Base-by-base conservation (phyloP, 768 basidiomycete genomes). In the Sporobolomyces pararoseus region DNA sequence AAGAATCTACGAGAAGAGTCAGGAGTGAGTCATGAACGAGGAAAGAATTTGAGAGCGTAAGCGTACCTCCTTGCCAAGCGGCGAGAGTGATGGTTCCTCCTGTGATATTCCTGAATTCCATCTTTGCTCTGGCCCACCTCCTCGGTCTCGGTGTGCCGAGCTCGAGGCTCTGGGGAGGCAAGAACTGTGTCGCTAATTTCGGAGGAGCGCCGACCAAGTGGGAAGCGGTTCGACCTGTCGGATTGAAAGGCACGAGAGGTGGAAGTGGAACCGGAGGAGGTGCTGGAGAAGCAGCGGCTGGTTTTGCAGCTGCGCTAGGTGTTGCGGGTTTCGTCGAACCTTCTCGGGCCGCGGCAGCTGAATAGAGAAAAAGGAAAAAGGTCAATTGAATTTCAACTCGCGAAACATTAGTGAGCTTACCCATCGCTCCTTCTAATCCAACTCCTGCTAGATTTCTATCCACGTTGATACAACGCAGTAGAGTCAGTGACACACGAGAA, bases 41-140 rank as follows among this genome's bases (percentile, higher is more conserved):
- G 37, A 29, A 35, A 1, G 37, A 37, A 32, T 2, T 14, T 1
- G 9, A 44, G 14, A 29, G 25, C 23, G 23, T 49, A 0, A 19
- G 3, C 64, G n/a, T 37, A 65, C 64, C 70, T 16, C 70, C 70
- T 27, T 67, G 65, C 70, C 70, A 71, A 27, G 31, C 39, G 37
- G 49, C 25, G 10, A 71, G n/a, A 12, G 9, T 3, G 14, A 71
- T 19, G 4, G 39, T 34, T 12, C 7, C 34, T 9, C 70, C 70
- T 13, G 44, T 47, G 29, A 66, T 29, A 17, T 57, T 53, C 49
- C 27, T 58, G 27, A 71, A 58, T 16, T 34, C 65, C 23, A 59
- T 55, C 42, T 16, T 29, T 3, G 47, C 49, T 29, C 57, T 62
- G 2, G 31, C 62, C 70, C 70, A 71, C 39, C 50, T 63, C 23